These are phyloP conservation scores for cucumber (Cucumis sativus) DNA, from an alignment of 306 rosid genomes.

Conservation along the genomic window DNA sequence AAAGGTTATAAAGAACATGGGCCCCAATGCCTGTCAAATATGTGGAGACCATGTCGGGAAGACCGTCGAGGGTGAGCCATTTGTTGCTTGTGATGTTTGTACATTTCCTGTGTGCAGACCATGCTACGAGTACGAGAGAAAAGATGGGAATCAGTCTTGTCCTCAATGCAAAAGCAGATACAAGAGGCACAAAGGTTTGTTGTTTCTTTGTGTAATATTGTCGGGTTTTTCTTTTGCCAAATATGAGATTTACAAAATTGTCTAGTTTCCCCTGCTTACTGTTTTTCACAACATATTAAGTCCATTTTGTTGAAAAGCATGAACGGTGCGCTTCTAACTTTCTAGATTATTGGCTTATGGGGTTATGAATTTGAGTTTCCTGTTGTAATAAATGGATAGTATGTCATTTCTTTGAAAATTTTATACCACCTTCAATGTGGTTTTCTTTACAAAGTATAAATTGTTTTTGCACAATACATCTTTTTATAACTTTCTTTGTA, in stretches of 20 bases:
- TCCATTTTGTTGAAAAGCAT: background rate
- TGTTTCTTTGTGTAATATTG: background rate
- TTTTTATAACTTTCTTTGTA: background rate
- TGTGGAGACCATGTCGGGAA: constrained; percentile 82
- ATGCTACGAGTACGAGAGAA: constrained; percentile 93
- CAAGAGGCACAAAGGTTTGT: constrained; percentile 69
- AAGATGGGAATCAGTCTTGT: constrained; percentile 93
- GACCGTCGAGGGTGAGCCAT: constrained; percentile 49
- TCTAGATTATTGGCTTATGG: background rate
- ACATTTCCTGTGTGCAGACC: constrained; percentile 92
- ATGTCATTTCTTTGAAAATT: background rate
- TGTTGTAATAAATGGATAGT: background rate
- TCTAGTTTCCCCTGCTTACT: background rate
- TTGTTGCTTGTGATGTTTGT: constrained; percentile 68
- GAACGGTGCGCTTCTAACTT: background rate
- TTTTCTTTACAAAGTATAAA: background rate
- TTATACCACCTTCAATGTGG: background rate
- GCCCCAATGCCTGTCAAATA: constrained; percentile 70
- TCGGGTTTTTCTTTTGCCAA: background rate
- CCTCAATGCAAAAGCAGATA: constrained; percentile 93
- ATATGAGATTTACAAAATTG: background rate
- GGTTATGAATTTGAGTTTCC: background rate
- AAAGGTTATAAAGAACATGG: constrained; percentile 41
- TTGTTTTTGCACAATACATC: background rate
- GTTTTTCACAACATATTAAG: background rate